Base-by-base conservation (phyloP, 1,139 yeast genomes). In the Protomyces inouyei region DNA sequence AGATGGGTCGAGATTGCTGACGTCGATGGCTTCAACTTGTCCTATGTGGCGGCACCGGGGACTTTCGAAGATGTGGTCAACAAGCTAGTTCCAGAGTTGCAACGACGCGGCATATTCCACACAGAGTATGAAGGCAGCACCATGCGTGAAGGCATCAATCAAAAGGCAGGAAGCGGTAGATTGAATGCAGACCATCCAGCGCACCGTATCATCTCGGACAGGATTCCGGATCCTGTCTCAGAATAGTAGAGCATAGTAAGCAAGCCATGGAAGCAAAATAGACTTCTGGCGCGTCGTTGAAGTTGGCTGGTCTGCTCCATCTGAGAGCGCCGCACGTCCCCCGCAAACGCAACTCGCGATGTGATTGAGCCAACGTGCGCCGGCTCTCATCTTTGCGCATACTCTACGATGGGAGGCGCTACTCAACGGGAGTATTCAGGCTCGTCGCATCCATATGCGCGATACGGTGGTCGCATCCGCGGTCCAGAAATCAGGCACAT, bases 11-110 rank as follows among this genome's bases (percentile, higher is more conserved):
- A 74, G 10, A 68, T 68, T 12, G 71, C 77, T 4, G 77, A 73
- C 45, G 70, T 77, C 53, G 78, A 76, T 66, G 79, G 79, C 3
- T 75, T 77, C 70, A 77, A 77, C 61, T 70, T 77, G 38, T 70
- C 76, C 3, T 75, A 76, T 64, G 72, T 76, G 9, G 70, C 74
- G 1, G 66, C 71, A 37, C 79, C 79, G 0, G 77, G 75, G 40
- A 71, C 77, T 45, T 77, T 74, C 65, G 76, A 75, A 57, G 74
- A 73, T 43, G 72, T 77, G 59, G 74, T 76, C 38, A 76, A 77
- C 32, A 61, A 71, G 35, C 68, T 77, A 63, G 68, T 77, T 46
- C 79, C 79, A 14, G 79, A 76, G 64, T 68, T 77, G 56, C 75
- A 74, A 57, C 71, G 70, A 52, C 72, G 78, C 66, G 78, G 78